A percentile compares a stretch with the other conserved stretches of the same genome.
Evolutionary conservation across 495 filamentous ascomycete species (phyloP).

Genomic region (Melanomma pulvis-pyrius): DNA sequence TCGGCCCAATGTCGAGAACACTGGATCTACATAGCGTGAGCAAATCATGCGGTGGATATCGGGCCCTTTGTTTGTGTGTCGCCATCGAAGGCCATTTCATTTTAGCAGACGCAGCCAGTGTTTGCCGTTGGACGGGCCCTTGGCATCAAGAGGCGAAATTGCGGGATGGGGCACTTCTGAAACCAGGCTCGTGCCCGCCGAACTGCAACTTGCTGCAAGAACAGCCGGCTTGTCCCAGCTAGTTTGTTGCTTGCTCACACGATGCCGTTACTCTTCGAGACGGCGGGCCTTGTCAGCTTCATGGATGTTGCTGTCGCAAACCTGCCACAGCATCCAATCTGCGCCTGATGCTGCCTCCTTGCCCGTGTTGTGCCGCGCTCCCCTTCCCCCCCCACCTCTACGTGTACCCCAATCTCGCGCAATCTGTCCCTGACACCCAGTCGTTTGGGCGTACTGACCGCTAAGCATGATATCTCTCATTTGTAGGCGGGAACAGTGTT

Average conservation of each 20-base stretch:
- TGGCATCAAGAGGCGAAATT: slow-evolving; percentile 31
- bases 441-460: neutral
- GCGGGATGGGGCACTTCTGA: slow-evolving; percentile 23
- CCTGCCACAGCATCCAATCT: slow-evolving; percentile 19
- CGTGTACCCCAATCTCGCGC: slow-evolving; percentile 25
- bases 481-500: neutral
- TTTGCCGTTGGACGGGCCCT: slow-evolving; percentile 3
- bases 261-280: slow-evolving; percentile 20
- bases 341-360: slow-evolving; percentile 13
- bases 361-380: slow-evolving; percentile 13
- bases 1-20: neutral
- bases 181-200: slow-evolving; percentile 30
- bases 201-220: slow-evolving; percentile 21
- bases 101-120: slow-evolving; percentile 22
- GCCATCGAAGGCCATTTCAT: slow-evolving; percentile 9
- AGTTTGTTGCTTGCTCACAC: slow-evolving; percentile 22
- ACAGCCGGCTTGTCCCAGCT: slow-evolving; percentile 17
- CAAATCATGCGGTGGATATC: slow-evolving; percentile 25
- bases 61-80: slow-evolving; percentile 23
- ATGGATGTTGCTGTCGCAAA: slow-evolving; percentile 31
- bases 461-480: neutral
- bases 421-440: slow-evolving; percentile 35
- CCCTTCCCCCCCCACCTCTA: slow-evolving; percentile 1
- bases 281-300: slow-evolving; percentile 24
- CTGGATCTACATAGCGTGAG: neutral